These are phyloP conservation scores for Chloropicon primus DNA, from an alignment of 139 green algal genomes.

Conservation along the genomic window DNA sequence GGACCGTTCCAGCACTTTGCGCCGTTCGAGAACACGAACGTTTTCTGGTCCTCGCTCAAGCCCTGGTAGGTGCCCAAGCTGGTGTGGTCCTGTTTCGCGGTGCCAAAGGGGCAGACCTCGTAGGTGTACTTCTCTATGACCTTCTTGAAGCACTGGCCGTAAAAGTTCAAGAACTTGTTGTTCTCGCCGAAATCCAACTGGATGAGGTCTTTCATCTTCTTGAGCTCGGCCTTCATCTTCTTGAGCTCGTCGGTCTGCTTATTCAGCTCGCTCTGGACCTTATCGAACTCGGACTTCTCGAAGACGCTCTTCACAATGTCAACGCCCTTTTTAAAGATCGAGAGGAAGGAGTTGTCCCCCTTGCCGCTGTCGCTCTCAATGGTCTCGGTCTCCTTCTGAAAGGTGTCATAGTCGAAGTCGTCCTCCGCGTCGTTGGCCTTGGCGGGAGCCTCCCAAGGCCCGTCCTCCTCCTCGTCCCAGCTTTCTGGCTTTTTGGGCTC, in stretches of 20 bases:
- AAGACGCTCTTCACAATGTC: neutral
- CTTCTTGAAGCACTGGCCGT: slow-evolving; percentile 31
- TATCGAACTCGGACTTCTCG: neutral
- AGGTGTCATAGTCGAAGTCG: neutral
- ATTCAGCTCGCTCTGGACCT: neutral
- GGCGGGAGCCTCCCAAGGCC: neutral
- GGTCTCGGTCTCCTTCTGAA: neutral
- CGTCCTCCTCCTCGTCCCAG: slow-evolving; percentile 3
- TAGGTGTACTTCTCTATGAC: slow-evolving; percentile 63
- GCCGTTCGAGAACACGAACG: slow-evolving; percentile 38
- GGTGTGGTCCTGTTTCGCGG: slow-evolving; percentile 21
- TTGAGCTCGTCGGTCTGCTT: neutral
- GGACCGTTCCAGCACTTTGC: slow-evolving; percentile 55
- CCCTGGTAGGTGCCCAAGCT: slow-evolving; percentile 49
- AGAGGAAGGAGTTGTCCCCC: neutral
- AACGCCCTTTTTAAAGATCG: neutral
- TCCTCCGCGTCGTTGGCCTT: neutral
- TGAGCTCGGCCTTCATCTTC: slow-evolving; percentile 5
- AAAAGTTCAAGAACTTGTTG: slow-evolving; percentile 28
- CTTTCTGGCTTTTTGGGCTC: neutral
- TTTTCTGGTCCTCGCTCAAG: slow-evolving; percentile 27
- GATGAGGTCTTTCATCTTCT: slow-evolving; percentile 4
- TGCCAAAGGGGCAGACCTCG: slow-evolving; percentile 55
- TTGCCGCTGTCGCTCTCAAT: neutral
- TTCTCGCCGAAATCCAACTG: slow-evolving; percentile 28